Evolutionary conservation across 352 stramenopile species (phyloP), one percentile per base, ranked within the genome.

Genomic region (Pythium utonaiense): DNA sequence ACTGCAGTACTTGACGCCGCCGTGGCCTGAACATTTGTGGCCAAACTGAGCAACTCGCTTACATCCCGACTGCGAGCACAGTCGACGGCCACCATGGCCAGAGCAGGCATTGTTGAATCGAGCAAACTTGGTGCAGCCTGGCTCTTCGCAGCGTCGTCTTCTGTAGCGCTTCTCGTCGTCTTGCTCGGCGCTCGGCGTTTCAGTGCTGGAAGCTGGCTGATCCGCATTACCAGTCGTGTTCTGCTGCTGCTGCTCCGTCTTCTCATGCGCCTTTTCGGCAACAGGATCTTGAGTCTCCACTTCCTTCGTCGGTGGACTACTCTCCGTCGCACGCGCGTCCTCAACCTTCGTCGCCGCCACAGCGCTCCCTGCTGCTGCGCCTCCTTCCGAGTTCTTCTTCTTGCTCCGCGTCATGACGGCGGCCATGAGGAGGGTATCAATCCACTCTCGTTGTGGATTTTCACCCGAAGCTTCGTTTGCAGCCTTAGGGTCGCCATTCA

Each of bases 81-180:
- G 67, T n/a, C 82, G 76, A n/a, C 82, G 66, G 1, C 82, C 82
- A 10, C 82, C 82, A 41, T 91, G 82, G 5, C 78, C 82, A 8
- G 82, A 91, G 52, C 82, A 89, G 4, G 75, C 77, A 27, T 86
- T 89, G 59, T 89, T 89, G 40, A 88, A 91, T n/a, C 82, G 79
- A 19, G 82, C 79, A 64, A 91, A 91, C 61, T 91, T 91, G 44
- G 66, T 72, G 51, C 82, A 91, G 0, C 78, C 82, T 36, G 78
- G 57, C 2, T 89, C 76, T 62, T 89, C 71, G 30, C 82, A 91
- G 22, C 70, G 78, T 12, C 82, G 80, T 16, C 82, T 78, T 9
- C 80, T 74, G 58, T 89, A 91, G 4, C 73, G 72, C 66, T 89
- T 89, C 14, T 67, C 53, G 25, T 36, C 57, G 22, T 67, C 60